Percentiles rank a stretch among this genome's conserved stretches.
These are phyloP conservation scores for Neurospora discreta DNA, from an alignment of 495 filamentous ascomycete species.

Conservation along the genomic window DNA sequence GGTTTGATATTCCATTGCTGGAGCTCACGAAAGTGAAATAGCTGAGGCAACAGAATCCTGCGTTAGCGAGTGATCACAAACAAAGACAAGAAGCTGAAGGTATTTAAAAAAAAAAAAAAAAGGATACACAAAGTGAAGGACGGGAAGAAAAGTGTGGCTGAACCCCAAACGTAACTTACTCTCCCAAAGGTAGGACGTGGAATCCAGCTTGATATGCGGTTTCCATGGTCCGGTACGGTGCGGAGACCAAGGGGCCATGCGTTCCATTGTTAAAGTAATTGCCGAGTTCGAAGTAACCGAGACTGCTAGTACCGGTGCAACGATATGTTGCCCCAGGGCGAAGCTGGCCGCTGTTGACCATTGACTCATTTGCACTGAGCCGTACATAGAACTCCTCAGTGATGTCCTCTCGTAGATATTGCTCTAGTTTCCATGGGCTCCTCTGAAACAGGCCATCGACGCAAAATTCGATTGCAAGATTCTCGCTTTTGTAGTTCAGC, in stretches of 20 bases:
- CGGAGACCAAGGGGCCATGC: neutral
- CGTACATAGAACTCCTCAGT: neutral
- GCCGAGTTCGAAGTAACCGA: conserved; percentile 5
- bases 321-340: neutral
- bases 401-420: neutral
- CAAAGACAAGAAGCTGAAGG: neutral
- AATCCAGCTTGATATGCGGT: neutral
- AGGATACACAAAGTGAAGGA: neutral
- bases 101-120: neutral
- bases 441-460: neutral
- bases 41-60: neutral
- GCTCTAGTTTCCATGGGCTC: neutral
- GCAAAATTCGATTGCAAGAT: neutral
- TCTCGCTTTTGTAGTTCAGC: neutral
- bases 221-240: neutral
- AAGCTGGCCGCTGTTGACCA: neutral
- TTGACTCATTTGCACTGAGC: neutral
- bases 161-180: neutral
- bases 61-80: neutral
- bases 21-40: neutral
- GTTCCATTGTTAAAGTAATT: neutral
- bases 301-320: neutral
- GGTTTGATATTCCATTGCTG: neutral
- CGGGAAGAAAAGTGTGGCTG: neutral
- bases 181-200: neutral